These are phyloP conservation scores for Calonectria pseudoreteaudii DNA, from an alignment of 2,329 filamentous ascomycete species.

Conservation along the genomic window DNA sequence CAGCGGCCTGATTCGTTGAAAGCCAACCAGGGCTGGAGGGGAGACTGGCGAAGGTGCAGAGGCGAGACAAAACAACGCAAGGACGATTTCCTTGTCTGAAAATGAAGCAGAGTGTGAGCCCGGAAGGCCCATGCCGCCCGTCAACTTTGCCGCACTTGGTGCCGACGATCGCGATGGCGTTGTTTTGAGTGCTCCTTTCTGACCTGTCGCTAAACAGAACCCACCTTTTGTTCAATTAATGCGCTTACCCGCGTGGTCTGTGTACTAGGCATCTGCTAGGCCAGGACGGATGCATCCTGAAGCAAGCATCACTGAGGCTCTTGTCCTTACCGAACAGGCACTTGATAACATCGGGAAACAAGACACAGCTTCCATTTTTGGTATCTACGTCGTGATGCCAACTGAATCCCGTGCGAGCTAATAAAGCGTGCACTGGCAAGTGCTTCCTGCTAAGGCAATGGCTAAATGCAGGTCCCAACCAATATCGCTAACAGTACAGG, in stretches of 20 bases:
- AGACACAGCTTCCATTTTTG: neutral
- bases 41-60: neutral
- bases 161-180: neutral
- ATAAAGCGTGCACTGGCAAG: neutral
- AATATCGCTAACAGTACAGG: neutral
- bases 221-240: neutral
- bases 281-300: neutral
- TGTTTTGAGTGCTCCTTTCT: neutral
- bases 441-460: neutral
- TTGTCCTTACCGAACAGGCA: neutral
- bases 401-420: neutral
- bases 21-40: neutral
- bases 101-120: neutral
- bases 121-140: neutral
- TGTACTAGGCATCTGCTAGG: neutral
- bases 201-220: constrained; percentile 1
- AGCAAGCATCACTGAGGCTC: neutral
- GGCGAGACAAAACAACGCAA: neutral
- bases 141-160: neutral
- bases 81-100: neutral
- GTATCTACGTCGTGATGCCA: neutral
- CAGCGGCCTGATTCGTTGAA: neutral
- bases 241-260: constrained; percentile 1
- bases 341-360: neutral
- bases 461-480: neutral